Conservation (phyloP, 2,329 filamentous ascomycete genomes). For the Hypoxylon sp. region DNA sequence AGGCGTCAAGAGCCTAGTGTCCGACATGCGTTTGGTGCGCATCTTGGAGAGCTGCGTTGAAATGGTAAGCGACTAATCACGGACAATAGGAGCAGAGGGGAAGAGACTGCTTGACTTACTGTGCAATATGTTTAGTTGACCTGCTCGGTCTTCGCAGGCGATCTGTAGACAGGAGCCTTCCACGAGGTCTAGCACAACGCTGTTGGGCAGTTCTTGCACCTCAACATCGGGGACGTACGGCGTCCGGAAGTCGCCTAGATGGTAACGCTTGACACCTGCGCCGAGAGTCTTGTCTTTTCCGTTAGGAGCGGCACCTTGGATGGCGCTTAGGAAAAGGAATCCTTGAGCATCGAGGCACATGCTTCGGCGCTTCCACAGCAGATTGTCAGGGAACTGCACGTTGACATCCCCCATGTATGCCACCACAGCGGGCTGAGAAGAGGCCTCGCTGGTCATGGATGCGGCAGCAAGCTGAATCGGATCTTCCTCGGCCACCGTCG, state of each 20-base stretch:
- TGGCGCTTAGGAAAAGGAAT: constrained; percentile 79
- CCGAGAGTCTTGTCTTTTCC: constrained; percentile 60
- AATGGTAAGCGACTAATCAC: constrained; percentile 39
- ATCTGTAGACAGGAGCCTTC: constrained; percentile 69
- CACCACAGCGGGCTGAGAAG: constrained; percentile 55
- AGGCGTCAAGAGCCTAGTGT: constrained; percentile 38
- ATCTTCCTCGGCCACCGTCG: constrained; percentile 61
- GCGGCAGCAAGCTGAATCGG: constrained; percentile 45
- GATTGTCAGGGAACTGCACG: constrained; percentile 93
- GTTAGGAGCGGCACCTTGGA: constrained; percentile 64
- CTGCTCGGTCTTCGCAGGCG: constrained; percentile 68
- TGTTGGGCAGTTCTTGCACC: constrained; percentile 90
- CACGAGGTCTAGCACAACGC: constrained; percentile 69
- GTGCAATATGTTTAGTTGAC: constrained; percentile 62
- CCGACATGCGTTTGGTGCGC: constrained; percentile 50
- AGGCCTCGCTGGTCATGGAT: constrained; percentile 36
- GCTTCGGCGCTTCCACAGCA: constrained; percentile 94
- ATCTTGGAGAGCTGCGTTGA: constrained; percentile 52
- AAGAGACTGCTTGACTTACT: constrained; percentile 52
- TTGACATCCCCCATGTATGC: constrained; percentile 89
- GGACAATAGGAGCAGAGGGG: background rate
- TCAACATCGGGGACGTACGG: constrained; percentile 90
- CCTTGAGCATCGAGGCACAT: constrained; percentile 86
- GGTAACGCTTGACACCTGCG: constrained; percentile 74
- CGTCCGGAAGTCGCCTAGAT: constrained; percentile 81